phyloP scores from a whole-genome alignment of 2,329 filamentous ascomycete species.

The Trichoderma oligosporum region DNA sequence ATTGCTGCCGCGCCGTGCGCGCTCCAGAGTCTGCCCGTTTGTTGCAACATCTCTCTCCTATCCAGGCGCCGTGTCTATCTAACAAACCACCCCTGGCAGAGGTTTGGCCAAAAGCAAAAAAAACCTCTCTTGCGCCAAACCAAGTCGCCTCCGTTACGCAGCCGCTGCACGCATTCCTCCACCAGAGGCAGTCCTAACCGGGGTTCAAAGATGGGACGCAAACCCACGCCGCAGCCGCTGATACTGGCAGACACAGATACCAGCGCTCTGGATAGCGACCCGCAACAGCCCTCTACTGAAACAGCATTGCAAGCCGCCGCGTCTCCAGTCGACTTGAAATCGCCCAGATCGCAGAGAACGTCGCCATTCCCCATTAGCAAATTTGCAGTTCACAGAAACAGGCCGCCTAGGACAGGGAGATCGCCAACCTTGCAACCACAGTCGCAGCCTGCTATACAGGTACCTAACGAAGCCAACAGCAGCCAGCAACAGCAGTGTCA shows the following conservation, averaged over 20 bases:
- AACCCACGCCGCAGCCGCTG: constrained; percentile 56
- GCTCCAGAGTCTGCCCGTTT: constrained; percentile 10
- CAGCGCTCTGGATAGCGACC: constrained; percentile 31
- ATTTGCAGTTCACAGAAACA: constrained; percentile 36
- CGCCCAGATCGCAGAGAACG: constrained; percentile 44
- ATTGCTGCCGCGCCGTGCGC: constrained; percentile 6
- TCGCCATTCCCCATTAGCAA: constrained; percentile 43
- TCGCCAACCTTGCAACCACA: constrained; percentile 16
- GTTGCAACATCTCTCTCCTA: constrained; percentile 10
- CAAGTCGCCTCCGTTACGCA: constrained; percentile 8
- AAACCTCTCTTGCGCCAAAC: constrained; percentile 17
- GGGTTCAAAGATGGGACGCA: constrained; percentile 49
- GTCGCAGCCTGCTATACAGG: constrained; percentile 17
- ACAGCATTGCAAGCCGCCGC: constrained; percentile 26
- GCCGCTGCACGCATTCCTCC: constrained; percentile 11
- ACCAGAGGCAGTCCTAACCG: constrained; percentile 2
- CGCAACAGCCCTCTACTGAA: constrained; percentile 29
- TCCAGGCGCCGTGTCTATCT: constrained; percentile 24
- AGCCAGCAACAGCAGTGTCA: constrained; percentile 27
- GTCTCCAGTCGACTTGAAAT: constrained; percentile 37
- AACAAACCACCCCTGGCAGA: constrained; percentile 10
- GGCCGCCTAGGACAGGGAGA: constrained; percentile 25
- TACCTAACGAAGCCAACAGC: constrained; percentile 13
- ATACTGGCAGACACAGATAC: constrained; percentile 46
- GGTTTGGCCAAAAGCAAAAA: constrained; percentile 13